Base-by-base conservation (phyloP, 2,329 filamentous ascomycete genomes). In the Cercospora berteroae region DNA sequence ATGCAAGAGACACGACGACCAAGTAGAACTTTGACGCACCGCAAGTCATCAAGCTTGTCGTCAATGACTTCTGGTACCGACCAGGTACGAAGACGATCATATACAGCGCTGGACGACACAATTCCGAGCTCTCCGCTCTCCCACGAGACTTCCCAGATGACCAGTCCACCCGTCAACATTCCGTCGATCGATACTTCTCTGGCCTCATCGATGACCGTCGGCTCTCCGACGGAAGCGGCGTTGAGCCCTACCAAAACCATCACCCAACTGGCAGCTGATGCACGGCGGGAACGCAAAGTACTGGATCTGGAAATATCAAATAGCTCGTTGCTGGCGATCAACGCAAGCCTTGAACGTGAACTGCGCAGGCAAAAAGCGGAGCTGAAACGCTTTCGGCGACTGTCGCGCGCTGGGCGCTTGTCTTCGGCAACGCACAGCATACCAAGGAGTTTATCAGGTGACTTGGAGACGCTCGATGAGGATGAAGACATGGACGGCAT, bases 251-350 rank as follows among this genome's bases (percentile, higher is more conserved):
- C 69, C 67, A 81, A 74, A 64, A 84, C 88, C 7, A 82, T 90
- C 69, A 91, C 88, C 69, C 93, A 96, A 68, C 84, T 93, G 6
- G 93, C 95, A 10, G 87, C 90, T n/a, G 95, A 93, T 77, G 95
- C 95, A 13, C 88, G 95, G 31, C 87, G 93, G 39, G 95, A 98
- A 79, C 88, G 95, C 69, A 99, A 98, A 81, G 94, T 99, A 0
- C 87, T 98, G 72, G 95, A 99, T 77, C 83, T 99, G 5, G 93
- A 99, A 77, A 99, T 99, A 70, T 97, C 91, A 64, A 99, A 99
- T 76, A 95, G 93, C 1, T 97, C 94, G 1, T 85, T 99, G 3
- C 87, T 97, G 65, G 95, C 95, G 48, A 98, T 99, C 80, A 99
- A 99, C 77, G 87, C 94, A 63, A 95, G 93, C 0, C 82, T 99